Base-by-base conservation (phyloP, 148 eudicot genomes). In the Rheum nobile region DNA sequence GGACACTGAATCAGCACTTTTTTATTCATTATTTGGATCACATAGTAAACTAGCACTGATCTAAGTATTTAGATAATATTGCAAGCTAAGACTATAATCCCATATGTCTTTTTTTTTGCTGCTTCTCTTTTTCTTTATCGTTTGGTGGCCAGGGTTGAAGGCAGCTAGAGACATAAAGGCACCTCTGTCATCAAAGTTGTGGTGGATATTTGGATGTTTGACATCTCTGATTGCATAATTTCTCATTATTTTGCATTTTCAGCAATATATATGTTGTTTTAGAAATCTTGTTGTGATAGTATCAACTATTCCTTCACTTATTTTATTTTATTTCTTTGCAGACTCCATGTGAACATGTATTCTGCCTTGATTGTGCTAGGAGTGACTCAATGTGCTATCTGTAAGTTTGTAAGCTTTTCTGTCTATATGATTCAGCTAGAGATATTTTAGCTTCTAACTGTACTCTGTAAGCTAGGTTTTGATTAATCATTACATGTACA, bases 261-360 rank as follows among this genome's bases (percentile, higher is more conserved):
- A 16, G 52, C 17, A 17, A 47, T 17, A 47, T 16, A 4, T 11
- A 47, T 47, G 6, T 48, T n/a, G n/a, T n/a, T n/a, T n/a, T n/a
- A n/a, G n/a, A n/a, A n/a, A n/a, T n/a, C n/a, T n/a, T n/a, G n/a
- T n/a, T n/a, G n/a, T n/a, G n/a, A n/a, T n/a, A n/a, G n/a, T n/a
- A n/a, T n/a, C n/a, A n/a, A n/a, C n/a, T n/a, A n/a, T n/a, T n/a
- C n/a, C n/a, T n/a, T n/a, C n/a, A n/a, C n/a, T n/a, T n/a, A n/a
- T n/a, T n/a, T n/a, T n/a, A n/a, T n/a, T n/a, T n/a, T n/a, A 2
- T 38, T 16, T 61, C 6, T 76, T 84, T 90, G 94, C 96, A 95
- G 99, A 92, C 87, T 79, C 99, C 99, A 39, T 95, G 99, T 71
- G 99, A 90, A 50, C 99, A 95, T 87, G 91, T 86, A 32, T 95